These are phyloP conservation scores for Leccinum brunneo-olivaceum DNA, from an alignment of 1,284 basidiomycete genomes.

Conservation along the genomic window DNA sequence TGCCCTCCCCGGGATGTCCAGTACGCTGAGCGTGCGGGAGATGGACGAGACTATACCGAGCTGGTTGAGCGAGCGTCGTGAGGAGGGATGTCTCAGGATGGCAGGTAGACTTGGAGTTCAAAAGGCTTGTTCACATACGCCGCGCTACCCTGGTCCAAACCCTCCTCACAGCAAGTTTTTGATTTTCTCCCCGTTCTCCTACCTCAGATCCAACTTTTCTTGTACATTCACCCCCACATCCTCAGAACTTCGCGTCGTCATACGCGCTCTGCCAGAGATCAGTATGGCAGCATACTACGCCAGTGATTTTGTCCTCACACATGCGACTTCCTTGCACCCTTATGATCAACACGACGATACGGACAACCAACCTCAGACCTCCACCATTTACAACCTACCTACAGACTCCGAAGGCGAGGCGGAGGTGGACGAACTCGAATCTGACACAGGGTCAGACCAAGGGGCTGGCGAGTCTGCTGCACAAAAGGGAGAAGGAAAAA, in stretches of 20 bases:
- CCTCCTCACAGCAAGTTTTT: constrained; percentile 15
- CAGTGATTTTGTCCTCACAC: constrained; percentile 24
- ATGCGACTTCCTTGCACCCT: constrained; percentile 29
- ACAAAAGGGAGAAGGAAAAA: constrained; percentile 30
- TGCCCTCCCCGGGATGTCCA: too few species aligned
- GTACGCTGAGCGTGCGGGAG: background rate
- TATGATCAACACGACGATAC: constrained; percentile 24
- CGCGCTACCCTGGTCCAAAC: constrained; percentile 19
- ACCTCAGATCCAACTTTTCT: constrained; percentile 2
- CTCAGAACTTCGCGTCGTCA: constrained; percentile 6
- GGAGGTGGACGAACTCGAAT: constrained; percentile 60
- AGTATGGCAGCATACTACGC: constrained; percentile 30
- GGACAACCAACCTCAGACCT: constrained; percentile 20
- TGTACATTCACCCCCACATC: constrained; percentile 1
- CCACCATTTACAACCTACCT: constrained; percentile 28
- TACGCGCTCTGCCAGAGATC: constrained; percentile 10
- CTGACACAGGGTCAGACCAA: constrained; percentile 42
- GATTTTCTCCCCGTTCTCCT: constrained; percentile 4
- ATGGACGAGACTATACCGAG: background rate
- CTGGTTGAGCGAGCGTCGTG: constrained; percentile 1
- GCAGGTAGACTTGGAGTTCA: constrained; percentile 16
- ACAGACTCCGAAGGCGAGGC: constrained; percentile 39
- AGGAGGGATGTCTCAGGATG: constrained; percentile 19
- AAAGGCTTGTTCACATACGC: constrained; percentile 22
- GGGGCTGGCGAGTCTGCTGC: constrained; percentile 34